Evolutionary conservation across 1,284 basidiomycete genomes (phyloP).

Genomic region (Mycena sp.): DNA sequence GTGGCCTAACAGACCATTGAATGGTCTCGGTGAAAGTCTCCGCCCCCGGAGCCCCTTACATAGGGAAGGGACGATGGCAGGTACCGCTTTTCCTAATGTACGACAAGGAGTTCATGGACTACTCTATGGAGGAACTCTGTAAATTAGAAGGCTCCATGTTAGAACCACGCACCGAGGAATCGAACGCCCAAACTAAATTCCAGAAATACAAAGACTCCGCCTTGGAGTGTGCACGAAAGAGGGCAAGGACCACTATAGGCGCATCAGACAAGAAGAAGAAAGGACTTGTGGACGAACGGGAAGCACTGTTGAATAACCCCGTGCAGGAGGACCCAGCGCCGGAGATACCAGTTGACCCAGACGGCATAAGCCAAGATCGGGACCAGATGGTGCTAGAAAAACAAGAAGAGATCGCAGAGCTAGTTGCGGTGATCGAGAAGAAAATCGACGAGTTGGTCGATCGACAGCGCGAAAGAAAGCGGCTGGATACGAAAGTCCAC

Average conservation of each 20-base stretch:
- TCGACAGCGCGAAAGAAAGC: neutral
- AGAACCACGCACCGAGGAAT: neutral
- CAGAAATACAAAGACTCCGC: neutral
- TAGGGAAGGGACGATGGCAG: slow-evolving; percentile 21
- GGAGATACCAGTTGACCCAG: no score
- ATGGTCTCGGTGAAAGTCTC: slow-evolving; percentile 16
- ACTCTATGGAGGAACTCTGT: neutral
- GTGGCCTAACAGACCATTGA: slow-evolving; percentile 1
- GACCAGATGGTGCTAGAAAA: no score
- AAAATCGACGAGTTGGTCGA: neutral
- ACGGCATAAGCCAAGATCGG: no score
- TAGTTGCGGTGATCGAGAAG: neutral
- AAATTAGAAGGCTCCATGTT: neutral
- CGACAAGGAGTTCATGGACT: slow-evolving; percentile 8
- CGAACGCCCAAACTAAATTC: neutral
- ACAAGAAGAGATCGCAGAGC: no score
- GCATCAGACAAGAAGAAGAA: neutral
- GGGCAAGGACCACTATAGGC: neutral
- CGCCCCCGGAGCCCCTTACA: slow-evolving; percentile 5
- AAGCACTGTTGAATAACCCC: no score
- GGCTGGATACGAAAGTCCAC: no score
- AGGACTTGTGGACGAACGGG: no score
- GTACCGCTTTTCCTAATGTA: slow-evolving; percentile 17
- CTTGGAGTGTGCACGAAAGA: neutral
- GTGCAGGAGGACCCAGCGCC: no score